A percentile compares a stretch with the other conserved stretches of the same genome.
These are phyloP conservation scores for Withania somnifera DNA, from an alignment of 305 asterid genomes.

Conservation along the genomic window DNA sequence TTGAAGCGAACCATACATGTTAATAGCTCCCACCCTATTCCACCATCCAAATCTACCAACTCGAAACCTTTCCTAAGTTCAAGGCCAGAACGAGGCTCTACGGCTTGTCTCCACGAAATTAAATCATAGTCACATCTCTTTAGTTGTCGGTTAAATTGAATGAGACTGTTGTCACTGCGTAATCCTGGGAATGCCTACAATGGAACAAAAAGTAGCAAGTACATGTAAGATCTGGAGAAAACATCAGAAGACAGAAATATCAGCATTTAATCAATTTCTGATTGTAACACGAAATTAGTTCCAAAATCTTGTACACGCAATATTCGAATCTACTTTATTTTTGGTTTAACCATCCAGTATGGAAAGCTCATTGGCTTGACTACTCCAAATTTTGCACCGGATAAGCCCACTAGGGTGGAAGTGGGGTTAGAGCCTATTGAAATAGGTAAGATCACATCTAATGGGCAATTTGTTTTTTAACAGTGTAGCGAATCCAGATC, in stretches of 20 bases:
- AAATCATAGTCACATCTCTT: conserved; percentile 76
- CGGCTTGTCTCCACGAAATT: conserved; percentile 56
- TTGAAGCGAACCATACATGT: conserved; percentile 81
- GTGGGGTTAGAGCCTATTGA: background rate
- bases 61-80: conserved; percentile 83
- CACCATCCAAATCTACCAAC: conserved; percentile 71
- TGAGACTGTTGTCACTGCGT: conserved; percentile 61
- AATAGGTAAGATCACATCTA: background rate
- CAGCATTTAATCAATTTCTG: background rate
- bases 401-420: background rate
- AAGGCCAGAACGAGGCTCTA: conserved; percentile 69
- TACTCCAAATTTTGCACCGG: background rate
- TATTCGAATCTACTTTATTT: background rate
- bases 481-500: background rate
- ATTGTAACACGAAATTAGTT: background rate
- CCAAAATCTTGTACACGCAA: background rate
- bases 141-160: conserved; percentile 82
- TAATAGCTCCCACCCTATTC: conserved; percentile 89
- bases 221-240: background rate
- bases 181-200: conserved; percentile 77
- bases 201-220: background rate
- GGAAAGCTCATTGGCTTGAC: background rate
- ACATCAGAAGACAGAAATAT: background rate
- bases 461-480: background rate
- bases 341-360: background rate